phyloP scores from a whole-genome alignment of 352 stramenopile genomes.

The Globisporangium mamillatum region DNA sequence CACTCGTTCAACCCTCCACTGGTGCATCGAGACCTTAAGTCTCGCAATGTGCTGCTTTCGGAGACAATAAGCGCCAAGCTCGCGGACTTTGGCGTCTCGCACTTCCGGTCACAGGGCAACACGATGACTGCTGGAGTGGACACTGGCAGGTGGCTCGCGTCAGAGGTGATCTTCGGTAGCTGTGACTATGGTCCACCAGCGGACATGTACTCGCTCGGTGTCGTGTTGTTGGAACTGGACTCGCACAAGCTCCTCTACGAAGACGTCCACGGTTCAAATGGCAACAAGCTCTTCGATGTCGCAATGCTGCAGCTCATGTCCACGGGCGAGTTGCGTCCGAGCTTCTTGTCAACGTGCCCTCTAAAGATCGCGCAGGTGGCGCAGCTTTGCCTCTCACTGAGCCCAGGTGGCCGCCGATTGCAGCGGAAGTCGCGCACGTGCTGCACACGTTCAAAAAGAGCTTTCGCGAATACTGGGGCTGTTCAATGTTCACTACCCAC shows the following conservation, averaged over 20 bases:
- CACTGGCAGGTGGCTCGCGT: not conserved
- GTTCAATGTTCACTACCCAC: no score
- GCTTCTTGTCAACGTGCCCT: conserved; percentile 22
- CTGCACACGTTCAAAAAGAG: not conserved
- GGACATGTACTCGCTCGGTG: conserved; percentile 54
- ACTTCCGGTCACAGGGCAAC: conserved; percentile 35
- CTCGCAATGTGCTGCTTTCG: conserved; percentile 25
- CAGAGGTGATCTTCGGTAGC: conserved; percentile 23
- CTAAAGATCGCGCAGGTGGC: conserved; percentile 27
- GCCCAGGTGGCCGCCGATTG: conserved; percentile 24
- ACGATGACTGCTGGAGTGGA: conserved; percentile 38
- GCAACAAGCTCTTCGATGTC: conserved; percentile 27
- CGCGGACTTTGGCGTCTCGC: conserved; percentile 53
- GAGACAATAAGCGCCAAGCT: conserved; percentile 39
- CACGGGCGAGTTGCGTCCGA: conserved; percentile 24
- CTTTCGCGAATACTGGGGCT: no score
- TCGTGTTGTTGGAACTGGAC: conserved; percentile 42
- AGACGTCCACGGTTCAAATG: conserved; percentile 16
- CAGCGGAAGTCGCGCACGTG: not conserved
- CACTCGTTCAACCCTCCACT: conserved; percentile 21
- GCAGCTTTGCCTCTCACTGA: conserved; percentile 26
- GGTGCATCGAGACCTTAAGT: conserved; percentile 21
- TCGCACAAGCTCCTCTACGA: conserved; percentile 47
- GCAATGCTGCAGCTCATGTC: conserved; percentile 36
- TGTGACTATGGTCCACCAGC: conserved; percentile 24